Evolutionary conservation across 768 basidiomycete genomes (phyloP), one percentile per base, ranked within the genome.

Genomic region (Lactarius quietus): DNA sequence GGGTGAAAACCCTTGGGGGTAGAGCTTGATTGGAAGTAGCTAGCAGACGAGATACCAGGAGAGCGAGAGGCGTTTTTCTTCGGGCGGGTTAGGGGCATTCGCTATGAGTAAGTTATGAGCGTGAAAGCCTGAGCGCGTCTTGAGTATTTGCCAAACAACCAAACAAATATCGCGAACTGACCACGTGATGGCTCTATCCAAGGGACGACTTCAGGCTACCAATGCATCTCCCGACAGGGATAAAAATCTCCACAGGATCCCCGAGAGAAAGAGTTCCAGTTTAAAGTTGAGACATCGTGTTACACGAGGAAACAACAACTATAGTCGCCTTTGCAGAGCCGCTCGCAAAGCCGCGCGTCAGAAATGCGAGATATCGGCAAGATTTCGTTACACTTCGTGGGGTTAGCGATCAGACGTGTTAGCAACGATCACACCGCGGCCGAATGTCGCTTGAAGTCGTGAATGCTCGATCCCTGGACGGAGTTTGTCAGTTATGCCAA

Each of bases 1-100:
- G 76, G 76, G 8, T 72, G 66, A 51, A 77, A 77, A 6, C 68
- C 63, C 12, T 73, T 74, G 29, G 71, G 66, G 8, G 69, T 59
- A 15, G 63, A 53, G 53, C 39, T 52, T 31, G 61, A 59, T 45
- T 65, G 67, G 18, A 70, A 62, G 33, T 60, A 62, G 18, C 28
- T 59, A 6, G 64, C 61, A 56, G 66, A 66, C 15, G 67, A 67
- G 41, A 69, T 67, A 28, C 66, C 66, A 18, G 68, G 66, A 33
- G 68, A 64, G 29, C 68, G 68, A 33, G 66, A 69, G 20, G 59
- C 15, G 57, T 39, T 69, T 43, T 63, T 62, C 43, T 67, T 69
- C 36, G 61, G 61, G 56, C 61, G 59, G 52, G 62, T 69, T 52
- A 69, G 55, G n/a, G 68, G 68, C 68, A 69, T 69, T 23, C 35